A percentile compares a stretch with the other conserved stretches of the same genome.
Evolutionary conservation across 768 basidiomycete species (phyloP).

Genomic region (Tephrocybe rancida): DNA sequence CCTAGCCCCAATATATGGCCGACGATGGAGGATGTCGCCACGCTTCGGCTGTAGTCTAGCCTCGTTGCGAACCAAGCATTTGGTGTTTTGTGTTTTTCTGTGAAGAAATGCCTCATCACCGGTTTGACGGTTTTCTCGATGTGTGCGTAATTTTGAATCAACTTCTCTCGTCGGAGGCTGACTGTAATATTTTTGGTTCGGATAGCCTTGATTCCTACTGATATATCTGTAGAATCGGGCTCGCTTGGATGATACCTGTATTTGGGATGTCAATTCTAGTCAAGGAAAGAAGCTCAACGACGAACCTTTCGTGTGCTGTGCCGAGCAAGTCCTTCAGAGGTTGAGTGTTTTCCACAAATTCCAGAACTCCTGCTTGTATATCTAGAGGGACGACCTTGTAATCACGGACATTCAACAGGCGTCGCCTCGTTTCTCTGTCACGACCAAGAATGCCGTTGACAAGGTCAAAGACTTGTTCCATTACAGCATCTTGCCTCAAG

Average conservation of each 20-base stretch:
- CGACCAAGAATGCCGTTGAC: conserved; percentile 76
- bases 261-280: background rate
- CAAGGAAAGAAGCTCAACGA: background rate
- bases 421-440: conserved; percentile 76
- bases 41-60: conserved; percentile 87
- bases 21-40: conserved; percentile 92
- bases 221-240: conserved; percentile 29
- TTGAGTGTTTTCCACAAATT: conserved; percentile 84
- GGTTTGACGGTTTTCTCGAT: conserved; percentile 61
- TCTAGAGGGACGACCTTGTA: conserved; percentile 92
- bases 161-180: background rate
- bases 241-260: conserved; percentile 72
- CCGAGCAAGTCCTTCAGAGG: conserved; percentile 66
- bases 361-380: conserved; percentile 79
- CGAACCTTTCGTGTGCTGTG: conserved; percentile 64
- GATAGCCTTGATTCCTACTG: conserved; percentile 28
- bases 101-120: conserved; percentile 94
- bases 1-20: conserved; percentile 92
- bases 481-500: conserved; percentile 94
- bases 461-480: conserved; percentile 96
- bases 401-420: conserved; percentile 73
- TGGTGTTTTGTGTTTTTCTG: conserved; percentile 85
- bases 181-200: conserved; percentile 20
- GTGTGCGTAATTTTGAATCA: conserved; percentile 30
- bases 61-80: conserved; percentile 93